Conservation (phyloP, 139 green algal species). For the Volvox reticuliferus region DNA sequence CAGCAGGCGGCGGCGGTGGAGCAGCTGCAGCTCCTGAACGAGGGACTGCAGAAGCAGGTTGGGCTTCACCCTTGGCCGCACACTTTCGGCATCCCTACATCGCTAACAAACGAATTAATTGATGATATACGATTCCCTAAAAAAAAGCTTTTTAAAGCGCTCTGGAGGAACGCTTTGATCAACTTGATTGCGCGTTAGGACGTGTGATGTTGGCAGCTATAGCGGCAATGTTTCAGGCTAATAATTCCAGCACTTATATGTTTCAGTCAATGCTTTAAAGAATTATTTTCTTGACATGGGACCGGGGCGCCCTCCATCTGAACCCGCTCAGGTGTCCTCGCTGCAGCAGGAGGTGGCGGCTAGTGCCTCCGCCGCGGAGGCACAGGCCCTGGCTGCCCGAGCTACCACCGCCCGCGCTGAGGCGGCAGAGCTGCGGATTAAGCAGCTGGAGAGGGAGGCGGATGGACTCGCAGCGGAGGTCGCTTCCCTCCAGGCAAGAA, state of each 20-base stretch:
- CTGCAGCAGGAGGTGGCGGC: constrained; percentile 25
- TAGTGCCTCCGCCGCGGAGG: constrained; percentile 26
- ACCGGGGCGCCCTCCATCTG: not conserved
- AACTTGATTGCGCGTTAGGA: too few species aligned
- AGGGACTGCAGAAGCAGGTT: constrained; percentile 28
- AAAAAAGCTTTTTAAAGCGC: too few species aligned
- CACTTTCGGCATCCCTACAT: too few species aligned
- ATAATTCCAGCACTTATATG: too few species aligned
- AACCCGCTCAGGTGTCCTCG: not conserved
- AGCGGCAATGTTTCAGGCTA: too few species aligned
- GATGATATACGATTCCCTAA: too few species aligned
- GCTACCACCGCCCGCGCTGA: constrained; percentile 31
- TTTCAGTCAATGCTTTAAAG: too few species aligned
- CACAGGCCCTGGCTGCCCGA: constrained; percentile 5
- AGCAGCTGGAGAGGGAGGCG: constrained; percentile 50
- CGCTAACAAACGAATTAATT: too few species aligned
- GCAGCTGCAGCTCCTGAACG: constrained; percentile 36
- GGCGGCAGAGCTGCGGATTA: constrained; percentile 38
- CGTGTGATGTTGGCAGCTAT: too few species aligned
- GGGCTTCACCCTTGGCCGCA: too few species aligned
- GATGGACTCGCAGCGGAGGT: constrained; percentile 63
- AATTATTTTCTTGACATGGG: too few species aligned
- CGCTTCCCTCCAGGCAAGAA: constrained; percentile 59
- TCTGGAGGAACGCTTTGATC: too few species aligned
- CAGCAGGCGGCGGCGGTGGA: constrained; percentile 18